Base-by-base conservation (phyloP, 352 stramenopile species). In the Pythium phragmiticola region DNA sequence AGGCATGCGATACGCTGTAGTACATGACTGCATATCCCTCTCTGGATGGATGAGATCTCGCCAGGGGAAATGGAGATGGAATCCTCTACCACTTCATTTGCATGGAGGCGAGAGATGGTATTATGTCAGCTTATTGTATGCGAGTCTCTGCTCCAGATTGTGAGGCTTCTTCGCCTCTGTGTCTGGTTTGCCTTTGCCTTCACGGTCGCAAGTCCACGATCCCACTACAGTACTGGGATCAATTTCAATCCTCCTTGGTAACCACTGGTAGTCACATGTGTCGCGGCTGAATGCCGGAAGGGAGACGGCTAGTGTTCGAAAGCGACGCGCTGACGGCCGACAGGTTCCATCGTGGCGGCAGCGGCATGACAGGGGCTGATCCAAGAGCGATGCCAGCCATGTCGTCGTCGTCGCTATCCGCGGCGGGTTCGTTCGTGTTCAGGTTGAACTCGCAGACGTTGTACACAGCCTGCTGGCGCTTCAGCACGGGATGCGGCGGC, bases 381-480 rank as follows among this genome's bases (percentile, higher is more conserved):
- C 34, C 34, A 13, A 26, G 14, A 1, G 21, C 45, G 12, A 62
- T n/a, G 4, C 56, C 56, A 1, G 19, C 12, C 42, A 62, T 53
- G 37, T 65, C 43, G 26, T 59, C 49, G 39, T 54, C 34, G 34
- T 39, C 34, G 34, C 34, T 39, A 13, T 39, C 34, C 34, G 34
- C 7, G 34, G 34, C 2, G 34, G 7, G 7, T 6, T 39, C 34
- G 34, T 39, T 39, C 34, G 11, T 9, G 9, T 11, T 11, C 33
- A 37, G 2, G 2, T 12, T 51, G 39, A 9, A 37, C 7, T 57
- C 56, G 4, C 30, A 19, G 14, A 43, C 26, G 43, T 59, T 28
- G 21, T 65, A 30, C 12, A 67, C 52, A 37, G 60, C 60, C 17
- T 55, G 37, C 23, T 67, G 60, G 42, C 60, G 60, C 60, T 48